Evolutionary conservation across 1,139 yeast genomes (phyloP), one percentile per base, ranked within the genome.

Genomic region (Diutina ranongensis): DNA sequence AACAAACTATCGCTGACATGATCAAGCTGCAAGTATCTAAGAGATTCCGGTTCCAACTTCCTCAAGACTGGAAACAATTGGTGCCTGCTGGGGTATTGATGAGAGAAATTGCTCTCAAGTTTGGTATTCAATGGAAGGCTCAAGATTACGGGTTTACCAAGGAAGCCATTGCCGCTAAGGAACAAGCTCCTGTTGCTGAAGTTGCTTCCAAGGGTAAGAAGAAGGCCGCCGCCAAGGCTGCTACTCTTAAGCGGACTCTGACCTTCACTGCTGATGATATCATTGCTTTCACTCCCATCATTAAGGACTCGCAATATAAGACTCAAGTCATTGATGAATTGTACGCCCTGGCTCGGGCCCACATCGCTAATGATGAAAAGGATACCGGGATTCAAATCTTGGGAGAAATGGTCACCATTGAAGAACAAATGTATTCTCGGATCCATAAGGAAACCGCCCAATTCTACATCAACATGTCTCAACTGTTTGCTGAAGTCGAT

Each of bases 91-190:
- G 74, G 15, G 52, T 65, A 27, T 59, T 87, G 47, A 68, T 86
- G 58, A 78, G 92, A 65, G 87, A 82, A 52, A 71, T 88, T 50
- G 80, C 95, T 15, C 57, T 71, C 47, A 83, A 84, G 63, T 77
- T 81, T 54, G 98, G 98, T 64, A 76, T 92, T 49, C 98, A 92
- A 67, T 83, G 95, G 86, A 66, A 68, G 52, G 61, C 76, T n/a
- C 71, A 66, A 50, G 61, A 67, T 18, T 81, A 76, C 58, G 65
- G 61, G 13, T 78, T 78, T 58, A 69, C 76, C 38, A 58, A 59
- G 46, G 77, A 71, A 44, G 46, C n/a, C 20, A 18, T 22, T 21
- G n/a, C 21, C 20, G 38, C 22, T 22, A 8, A 9, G 12, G 25
- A n/a, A 10, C 21, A 16, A 4, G 7, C 15, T n/a, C 15, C 13